Conservation (phyloP, 2,329 filamentous ascomycete genomes). For the Akanthomyces muscarius region DNA sequence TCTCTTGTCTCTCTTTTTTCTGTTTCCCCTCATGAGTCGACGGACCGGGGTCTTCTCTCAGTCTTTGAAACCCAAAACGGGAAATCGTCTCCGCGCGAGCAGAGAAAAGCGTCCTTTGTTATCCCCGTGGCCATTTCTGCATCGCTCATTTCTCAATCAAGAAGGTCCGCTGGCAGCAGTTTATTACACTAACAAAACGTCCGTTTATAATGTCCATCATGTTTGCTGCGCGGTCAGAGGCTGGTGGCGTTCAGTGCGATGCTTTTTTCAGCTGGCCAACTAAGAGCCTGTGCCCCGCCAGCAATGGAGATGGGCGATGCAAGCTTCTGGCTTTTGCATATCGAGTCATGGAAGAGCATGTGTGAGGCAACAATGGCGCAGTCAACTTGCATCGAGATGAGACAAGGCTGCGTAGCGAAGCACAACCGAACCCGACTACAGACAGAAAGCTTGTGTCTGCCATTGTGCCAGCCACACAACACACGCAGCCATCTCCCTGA, state of each 20-base stretch:
- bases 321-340: neutral
- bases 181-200: neutral
- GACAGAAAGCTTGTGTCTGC: slow-evolving; percentile 10
- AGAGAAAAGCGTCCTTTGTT: neutral
- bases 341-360: neutral
- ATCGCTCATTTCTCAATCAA: neutral
- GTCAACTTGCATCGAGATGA: neutral
- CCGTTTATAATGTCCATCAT: neutral
- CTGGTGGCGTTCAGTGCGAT: too few species aligned
- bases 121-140: neutral
- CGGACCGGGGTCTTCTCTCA: too few species aligned
- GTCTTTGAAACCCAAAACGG: neutral
- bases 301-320: neutral
- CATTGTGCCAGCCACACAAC: neutral
- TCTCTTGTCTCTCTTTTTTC: too few species aligned
- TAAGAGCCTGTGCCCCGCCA: neutral
- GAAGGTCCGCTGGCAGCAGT: neutral
- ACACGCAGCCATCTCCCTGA: slow-evolving; percentile 2
- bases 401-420: neutral
- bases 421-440: neutral
- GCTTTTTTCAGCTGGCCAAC: too few species aligned
- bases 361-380: neutral
- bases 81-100: neutral
- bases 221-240: neutral
- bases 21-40: neutral